Evolutionary conservation across 805 yeast genomes (phyloP), one percentile per base, ranked within the genome.

Genomic region (Saccharomycopsis sp.): DNA sequence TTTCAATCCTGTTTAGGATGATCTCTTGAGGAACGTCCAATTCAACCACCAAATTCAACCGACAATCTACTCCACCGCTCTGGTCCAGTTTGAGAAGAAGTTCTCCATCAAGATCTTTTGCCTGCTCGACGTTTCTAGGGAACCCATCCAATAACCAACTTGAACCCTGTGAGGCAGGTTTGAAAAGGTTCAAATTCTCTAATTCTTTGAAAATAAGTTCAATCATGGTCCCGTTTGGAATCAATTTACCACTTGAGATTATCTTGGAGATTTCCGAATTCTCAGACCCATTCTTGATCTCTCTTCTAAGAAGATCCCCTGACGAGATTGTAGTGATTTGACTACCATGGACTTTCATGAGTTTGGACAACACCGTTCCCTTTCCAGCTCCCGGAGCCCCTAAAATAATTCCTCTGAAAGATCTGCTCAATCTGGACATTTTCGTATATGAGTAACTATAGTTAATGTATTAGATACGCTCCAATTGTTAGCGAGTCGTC

Each of bases 341-440:
- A 44, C 64, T 62, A 1, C 86, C 79, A 59, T 84, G 78, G 47
- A 73, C 71, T 55, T 80, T 78, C 59, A 86, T 69, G 2, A 92
- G 74, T 60, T 84, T 77, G 1, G 86, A 72, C 0, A 97, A 87
- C 64, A 87, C 88, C 0, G 98, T 92, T 1, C 97, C 97, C 69
- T 92, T 92, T 0, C 98, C 98, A 0, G 97, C 80, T 0, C 98
- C 98, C 0, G 98, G 98, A 0, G 97, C 96, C 2, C 97, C 97
- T 24, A 93, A 73, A 7, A 92, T 75, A 25, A 92, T 76, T 44
- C 90, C 71, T 65, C 97, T 75, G 17, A 87, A 68, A 1, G 92
- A 85, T 52, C 58, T 61, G 17, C 22, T 12, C 19, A 61, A 47
- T 24, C n/a, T 50, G 24, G 24, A 20, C 53, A 44, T 44, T 12